Evolutionary conservation across 495 filamentous ascomycete genomes (phyloP).

Genomic region (Pyrenula massariospora): DNA sequence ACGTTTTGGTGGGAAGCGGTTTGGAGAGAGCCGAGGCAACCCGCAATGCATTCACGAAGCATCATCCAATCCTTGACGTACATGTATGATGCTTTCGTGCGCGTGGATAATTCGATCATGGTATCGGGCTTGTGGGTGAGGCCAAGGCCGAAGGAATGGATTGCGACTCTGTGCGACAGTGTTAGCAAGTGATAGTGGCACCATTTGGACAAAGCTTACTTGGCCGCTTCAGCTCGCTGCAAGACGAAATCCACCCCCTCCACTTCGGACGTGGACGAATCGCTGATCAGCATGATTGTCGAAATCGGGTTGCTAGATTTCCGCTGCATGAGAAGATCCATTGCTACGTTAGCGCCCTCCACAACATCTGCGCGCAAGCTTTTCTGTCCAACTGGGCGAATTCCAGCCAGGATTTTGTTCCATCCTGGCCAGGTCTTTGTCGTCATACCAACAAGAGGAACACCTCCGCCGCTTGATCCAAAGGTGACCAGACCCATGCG

Average conservation of each 20-base stretch:
- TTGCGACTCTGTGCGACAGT: conserved; percentile 55
- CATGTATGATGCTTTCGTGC: conserved; percentile 93
- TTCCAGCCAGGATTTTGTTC: conserved; percentile 75
- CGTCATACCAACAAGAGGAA: conserved; percentile 95
- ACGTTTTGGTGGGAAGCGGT: conserved; percentile 97
- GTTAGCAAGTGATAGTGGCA: conserved; percentile 15
- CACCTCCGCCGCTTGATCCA: conserved; percentile 85
- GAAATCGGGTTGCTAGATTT: conserved; percentile 94
- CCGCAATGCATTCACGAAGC: conserved; percentile 92
- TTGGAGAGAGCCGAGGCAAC: conserved; percentile 88
- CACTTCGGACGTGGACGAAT: conserved; percentile 92
- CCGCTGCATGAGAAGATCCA: conserved; percentile 97
- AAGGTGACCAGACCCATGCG: conserved; percentile 98
- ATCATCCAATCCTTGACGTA: conserved; percentile 99
- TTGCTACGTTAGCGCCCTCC: conserved; percentile 94
- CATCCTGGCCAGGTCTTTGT: conserved; percentile 89
- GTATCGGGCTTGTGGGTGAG: conserved; percentile 97
- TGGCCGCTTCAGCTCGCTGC: conserved; percentile 93
- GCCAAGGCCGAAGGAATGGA: conserved; percentile 93
- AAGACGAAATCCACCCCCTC: conserved; percentile 98
- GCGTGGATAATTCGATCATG: conserved; percentile 92
- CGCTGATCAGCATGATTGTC: conserved; percentile 94
- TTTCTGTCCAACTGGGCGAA: conserved; percentile 91
- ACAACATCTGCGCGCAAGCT: conserved; percentile 94
- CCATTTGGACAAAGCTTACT: conserved; percentile 43